Conservation (phyloP, 495 filamentous ascomycete genomes). For the Penicillium verhagenii region DNA sequence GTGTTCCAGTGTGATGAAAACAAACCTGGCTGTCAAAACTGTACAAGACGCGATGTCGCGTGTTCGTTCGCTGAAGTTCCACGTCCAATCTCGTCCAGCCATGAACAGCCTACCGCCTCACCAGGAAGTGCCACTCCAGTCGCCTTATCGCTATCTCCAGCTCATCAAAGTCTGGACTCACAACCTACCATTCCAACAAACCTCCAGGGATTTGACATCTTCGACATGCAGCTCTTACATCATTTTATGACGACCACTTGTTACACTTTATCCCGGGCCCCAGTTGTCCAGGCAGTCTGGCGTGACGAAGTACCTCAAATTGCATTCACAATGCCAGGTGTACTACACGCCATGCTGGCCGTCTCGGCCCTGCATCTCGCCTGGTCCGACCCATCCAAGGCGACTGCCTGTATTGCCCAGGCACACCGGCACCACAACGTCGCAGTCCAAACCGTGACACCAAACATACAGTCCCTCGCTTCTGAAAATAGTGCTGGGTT, state of each 20-base stretch:
- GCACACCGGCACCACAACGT: not conserved
- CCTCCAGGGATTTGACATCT: not conserved
- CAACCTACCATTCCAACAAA: not conserved
- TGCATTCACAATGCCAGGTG: conserved; percentile 2
- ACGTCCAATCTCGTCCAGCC: not conserved
- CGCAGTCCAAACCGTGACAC: not conserved
- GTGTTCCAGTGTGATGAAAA: not conserved
- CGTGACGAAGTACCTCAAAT: conserved; percentile 1
- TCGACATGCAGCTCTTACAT: conserved; percentile 4
- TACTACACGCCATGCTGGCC: conserved; percentile 1
- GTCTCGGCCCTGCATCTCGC: conserved; percentile 1
- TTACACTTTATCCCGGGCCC: not conserved
- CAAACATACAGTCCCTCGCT: not conserved
- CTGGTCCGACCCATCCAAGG: not conserved
- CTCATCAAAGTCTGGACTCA: not conserved
- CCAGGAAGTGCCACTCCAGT: not conserved
- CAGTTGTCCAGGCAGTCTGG: not conserved
- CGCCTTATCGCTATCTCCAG: too few relatives aligned
- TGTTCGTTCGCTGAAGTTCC: not conserved
- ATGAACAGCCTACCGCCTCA: not conserved
- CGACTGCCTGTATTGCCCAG: not conserved
- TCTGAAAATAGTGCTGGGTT: not conserved
- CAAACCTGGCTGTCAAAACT: not conserved
- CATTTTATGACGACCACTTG: conserved; percentile 5
- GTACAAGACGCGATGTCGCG: not conserved